These are phyloP conservation scores for Lithohypha guttulata DNA, from an alignment of 2,329 filamentous ascomycete genomes.

Conservation along the genomic window DNA sequence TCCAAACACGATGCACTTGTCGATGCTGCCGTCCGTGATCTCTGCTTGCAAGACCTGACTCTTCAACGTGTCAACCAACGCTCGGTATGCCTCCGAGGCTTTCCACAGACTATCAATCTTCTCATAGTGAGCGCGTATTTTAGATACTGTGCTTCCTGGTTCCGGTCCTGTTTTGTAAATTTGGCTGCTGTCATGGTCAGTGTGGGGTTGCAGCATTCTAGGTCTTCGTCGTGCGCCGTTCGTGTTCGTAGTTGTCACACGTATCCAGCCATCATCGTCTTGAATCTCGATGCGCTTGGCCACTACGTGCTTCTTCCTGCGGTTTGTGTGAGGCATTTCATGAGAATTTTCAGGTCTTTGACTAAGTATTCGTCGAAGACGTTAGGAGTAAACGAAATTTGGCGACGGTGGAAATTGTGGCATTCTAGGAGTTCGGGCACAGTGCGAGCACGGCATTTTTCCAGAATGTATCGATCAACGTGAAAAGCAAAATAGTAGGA, in stretches of 20 bases:
- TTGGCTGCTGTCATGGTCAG: no score
- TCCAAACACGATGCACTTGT: conserved; percentile 9
- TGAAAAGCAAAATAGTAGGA: no score
- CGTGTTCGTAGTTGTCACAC: conserved; percentile 4
- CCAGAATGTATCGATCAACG: no score
- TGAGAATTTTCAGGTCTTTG: not conserved
- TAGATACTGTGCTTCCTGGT: not conserved
- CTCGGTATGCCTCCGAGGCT: conserved; percentile 3
- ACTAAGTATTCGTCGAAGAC: no score
- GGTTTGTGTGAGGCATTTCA: conserved; percentile 9
- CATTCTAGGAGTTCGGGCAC: no score
- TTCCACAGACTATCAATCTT: not conserved
- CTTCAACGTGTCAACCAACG: not conserved
- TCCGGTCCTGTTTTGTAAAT: conserved; percentile 5
- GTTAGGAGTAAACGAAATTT: no score
- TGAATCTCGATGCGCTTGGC: conserved; percentile 5
- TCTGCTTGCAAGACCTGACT: not conserved
- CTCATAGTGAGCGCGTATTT: not conserved
- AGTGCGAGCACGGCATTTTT: no score
- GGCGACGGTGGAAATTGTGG: no score
- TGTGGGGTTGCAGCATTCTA: not conserved
- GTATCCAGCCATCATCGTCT: conserved; percentile 8
- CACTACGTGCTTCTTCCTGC: conserved; percentile 3
- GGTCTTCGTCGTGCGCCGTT: conserved; percentile 2
- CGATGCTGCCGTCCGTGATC: conserved; percentile 1